Percentiles rank a stretch among this genome's conserved stretches.
Conservation (phyloP, 164 flowering plant genomes). For the Vitis cinerea region DNA sequence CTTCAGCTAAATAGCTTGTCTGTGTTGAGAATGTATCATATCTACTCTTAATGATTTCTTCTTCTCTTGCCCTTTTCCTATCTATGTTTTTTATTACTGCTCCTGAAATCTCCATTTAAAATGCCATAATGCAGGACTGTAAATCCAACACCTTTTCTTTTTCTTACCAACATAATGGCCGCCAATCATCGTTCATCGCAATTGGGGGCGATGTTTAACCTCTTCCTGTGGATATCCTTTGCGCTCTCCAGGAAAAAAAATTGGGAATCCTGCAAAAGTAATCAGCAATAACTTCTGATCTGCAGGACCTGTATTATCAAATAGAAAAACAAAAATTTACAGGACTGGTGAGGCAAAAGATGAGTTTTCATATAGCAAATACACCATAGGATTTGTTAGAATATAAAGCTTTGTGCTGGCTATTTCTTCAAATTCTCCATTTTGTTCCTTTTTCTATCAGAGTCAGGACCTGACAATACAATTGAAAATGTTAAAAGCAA, state of each 20-base stretch:
- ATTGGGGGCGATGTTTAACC: neutral
- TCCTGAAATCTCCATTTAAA: neutral
- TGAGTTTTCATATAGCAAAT: too few species aligned
- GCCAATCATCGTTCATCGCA: too few species aligned
- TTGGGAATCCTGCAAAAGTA: neutral
- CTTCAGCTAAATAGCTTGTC: slow-evolving; percentile 4
- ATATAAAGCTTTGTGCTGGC: too few species aligned
- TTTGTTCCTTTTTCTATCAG: too few species aligned
- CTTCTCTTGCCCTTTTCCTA: neutral
- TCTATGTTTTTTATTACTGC: neutral
- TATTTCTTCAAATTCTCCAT: too few species aligned
- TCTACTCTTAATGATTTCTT: slow-evolving; percentile 17
- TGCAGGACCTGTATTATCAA: too few species aligned
- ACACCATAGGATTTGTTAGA: too few species aligned
- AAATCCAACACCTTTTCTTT: neutral
- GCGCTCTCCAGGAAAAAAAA: neutral
- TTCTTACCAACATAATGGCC: neutral
- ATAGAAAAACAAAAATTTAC: too few species aligned
- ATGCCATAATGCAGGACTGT: neutral
- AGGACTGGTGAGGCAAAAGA: too few species aligned
- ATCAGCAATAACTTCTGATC: neutral
- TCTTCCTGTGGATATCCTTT: neutral
- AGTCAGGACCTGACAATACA: too few species aligned
- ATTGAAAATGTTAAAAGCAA: too few species aligned
- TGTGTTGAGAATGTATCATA: slow-evolving; percentile 17